phyloP scores from a whole-genome alignment of 495 filamentous ascomycete species.

The Xylaria scruposa region DNA sequence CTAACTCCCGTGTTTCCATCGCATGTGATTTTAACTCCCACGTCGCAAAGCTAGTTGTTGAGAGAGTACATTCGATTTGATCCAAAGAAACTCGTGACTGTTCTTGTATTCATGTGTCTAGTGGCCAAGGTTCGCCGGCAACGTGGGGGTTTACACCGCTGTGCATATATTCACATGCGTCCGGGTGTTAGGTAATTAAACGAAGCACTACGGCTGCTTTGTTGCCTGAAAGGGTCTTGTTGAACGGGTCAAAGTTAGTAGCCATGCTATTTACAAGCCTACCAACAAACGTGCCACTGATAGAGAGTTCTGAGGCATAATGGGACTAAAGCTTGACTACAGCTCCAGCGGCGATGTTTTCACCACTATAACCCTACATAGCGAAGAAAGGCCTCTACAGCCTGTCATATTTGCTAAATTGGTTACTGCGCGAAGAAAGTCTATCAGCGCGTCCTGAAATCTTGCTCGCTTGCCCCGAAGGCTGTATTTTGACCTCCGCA shows the following conservation, averaged over 20 bases:
- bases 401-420: slow-evolving; percentile 24
- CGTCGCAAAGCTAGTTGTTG: no score
- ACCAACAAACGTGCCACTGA: slow-evolving; percentile 59
- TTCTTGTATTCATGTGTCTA: slow-evolving; percentile 33
- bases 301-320: slow-evolving; percentile 62
- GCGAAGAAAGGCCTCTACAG: slow-evolving; percentile 28
- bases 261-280: slow-evolving; percentile 50
- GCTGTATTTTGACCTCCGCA: slow-evolving; percentile 53
- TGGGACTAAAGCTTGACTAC: slow-evolving; percentile 58
- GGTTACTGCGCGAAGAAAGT: slow-evolving; percentile 54
- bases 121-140: slow-evolving; percentile 38
- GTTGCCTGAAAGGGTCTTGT: slow-evolving; percentile 34
- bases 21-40: no score
- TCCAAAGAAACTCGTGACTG: slow-evolving; percentile 38
- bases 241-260: slow-evolving; percentile 33
- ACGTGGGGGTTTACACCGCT: no score
- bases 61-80: slow-evolving; percentile 26
- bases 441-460: slow-evolving; percentile 54
- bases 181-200: slow-evolving; percentile 23
- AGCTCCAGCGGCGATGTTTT: slow-evolving; percentile 60
- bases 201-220: slow-evolving; percentile 37
- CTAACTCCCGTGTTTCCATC: no score
- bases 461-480: slow-evolving; percentile 48
- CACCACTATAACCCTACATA: slow-evolving; percentile 65
- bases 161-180: no score